Evolutionary conservation across 768 basidiomycete genomes (phyloP).

Genomic region (Clitopilus hobsonii): DNA sequence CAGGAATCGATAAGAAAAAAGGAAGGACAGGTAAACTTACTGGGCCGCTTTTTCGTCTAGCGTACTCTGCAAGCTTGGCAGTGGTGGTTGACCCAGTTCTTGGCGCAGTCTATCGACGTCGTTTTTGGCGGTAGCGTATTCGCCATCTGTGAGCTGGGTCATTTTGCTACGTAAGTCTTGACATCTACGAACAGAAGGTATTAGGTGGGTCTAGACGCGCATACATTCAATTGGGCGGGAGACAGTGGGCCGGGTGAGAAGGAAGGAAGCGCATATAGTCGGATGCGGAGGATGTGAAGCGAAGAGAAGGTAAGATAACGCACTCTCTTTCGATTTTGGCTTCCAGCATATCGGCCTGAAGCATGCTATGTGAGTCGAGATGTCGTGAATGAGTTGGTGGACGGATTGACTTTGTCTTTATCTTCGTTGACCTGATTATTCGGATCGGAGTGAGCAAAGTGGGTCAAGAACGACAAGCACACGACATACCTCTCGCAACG

Average conservation of each 20-base stretch:
- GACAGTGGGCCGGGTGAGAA: slow-evolving; percentile 1
- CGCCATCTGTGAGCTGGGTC: slow-evolving; percentile 61
- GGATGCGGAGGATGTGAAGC: neutral
- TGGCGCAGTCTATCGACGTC: slow-evolving; percentile 74
- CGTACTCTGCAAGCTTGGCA: slow-evolving; percentile 67
- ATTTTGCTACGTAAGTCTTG: slow-evolving; percentile 66
- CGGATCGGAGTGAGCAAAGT: slow-evolving; percentile 6
- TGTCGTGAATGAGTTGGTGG: slow-evolving; percentile 4
- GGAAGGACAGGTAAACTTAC: slow-evolving; percentile 25
- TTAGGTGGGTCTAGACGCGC: neutral
- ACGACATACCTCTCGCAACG: slow-evolving; percentile 57
- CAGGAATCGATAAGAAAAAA: neutral
- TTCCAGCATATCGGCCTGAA: slow-evolving; percentile 64
- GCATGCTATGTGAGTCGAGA: neutral
- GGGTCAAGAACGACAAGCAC: neutral
- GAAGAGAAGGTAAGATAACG: slow-evolving; percentile 12
- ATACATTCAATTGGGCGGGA: neutral
- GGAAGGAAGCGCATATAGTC: neutral
- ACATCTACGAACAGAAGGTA: slow-evolving; percentile 39
- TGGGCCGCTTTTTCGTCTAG: slow-evolving; percentile 66
- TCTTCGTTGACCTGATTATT: slow-evolving; percentile 67
- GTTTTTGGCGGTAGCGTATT: slow-evolving; percentile 67
- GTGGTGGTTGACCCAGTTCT: slow-evolving; percentile 72
- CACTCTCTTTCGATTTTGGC: slow-evolving; percentile 67
- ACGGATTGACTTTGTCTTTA: slow-evolving; percentile 54